A percentile compares a stretch with the other conserved stretches of the same genome.
Conservation (phyloP, 2,329 filamentous ascomycete species). For the Pseudopithomyces chartarum region DNA sequence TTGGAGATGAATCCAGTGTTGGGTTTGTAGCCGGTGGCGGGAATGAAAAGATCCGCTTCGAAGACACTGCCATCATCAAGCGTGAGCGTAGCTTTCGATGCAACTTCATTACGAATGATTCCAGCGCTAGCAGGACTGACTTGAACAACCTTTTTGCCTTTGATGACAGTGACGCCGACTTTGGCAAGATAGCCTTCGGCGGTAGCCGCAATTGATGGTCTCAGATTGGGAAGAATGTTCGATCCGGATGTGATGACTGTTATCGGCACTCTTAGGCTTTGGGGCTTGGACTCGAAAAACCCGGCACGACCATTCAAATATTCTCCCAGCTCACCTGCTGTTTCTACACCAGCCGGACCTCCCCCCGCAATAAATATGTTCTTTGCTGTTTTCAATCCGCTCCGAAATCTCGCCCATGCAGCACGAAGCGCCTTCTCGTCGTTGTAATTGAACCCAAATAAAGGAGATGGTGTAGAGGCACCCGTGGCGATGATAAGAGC, state of each 20-base stretch:
- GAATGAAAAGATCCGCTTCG: constrained; percentile 42
- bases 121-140: constrained; percentile 31
- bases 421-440: constrained; percentile 38
- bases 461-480: constrained; percentile 39
- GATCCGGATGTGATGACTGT: constrained; percentile 39
- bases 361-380: constrained; percentile 45
- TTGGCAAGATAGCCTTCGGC: constrained; percentile 44
- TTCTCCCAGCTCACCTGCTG: constrained; percentile 52
- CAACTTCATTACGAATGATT: constrained; percentile 44
- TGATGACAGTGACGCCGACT: constrained; percentile 55
- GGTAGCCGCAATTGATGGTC: constrained; percentile 25
- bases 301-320: constrained; percentile 55
- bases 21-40: constrained; percentile 39
- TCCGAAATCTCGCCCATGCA: constrained; percentile 44
- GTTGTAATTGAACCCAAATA: constrained; percentile 39
- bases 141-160: constrained; percentile 45
- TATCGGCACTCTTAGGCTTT: constrained; percentile 39
- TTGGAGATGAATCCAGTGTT: constrained; percentile 38
- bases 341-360: constrained; percentile 43
- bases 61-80: constrained; percentile 48
- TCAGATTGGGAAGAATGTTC: constrained; percentile 36
- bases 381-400: constrained; percentile 35
- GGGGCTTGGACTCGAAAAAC: constrained; percentile 40
- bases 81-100: constrained; percentile 35
- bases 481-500: constrained; percentile 46